Evolutionary conservation across 495 filamentous ascomycete genomes (phyloP).

Genomic region (Penicillium riverlandense): DNA sequence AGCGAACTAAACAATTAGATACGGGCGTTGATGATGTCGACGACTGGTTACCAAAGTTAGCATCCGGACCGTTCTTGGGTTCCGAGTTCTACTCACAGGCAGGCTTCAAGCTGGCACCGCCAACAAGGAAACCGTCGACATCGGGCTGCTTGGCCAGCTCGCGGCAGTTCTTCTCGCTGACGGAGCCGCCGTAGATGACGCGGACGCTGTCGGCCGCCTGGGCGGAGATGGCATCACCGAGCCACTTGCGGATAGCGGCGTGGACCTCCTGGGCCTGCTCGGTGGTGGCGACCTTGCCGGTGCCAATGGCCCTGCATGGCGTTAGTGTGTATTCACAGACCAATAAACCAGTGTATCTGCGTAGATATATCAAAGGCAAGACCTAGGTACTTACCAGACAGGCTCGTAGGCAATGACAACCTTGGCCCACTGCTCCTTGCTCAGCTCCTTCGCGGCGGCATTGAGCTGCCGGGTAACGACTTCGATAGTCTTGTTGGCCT

Average conservation of each 20-base stretch:
- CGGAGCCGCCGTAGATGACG: conserved; percentile 92
- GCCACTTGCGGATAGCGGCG: conserved; percentile 83
- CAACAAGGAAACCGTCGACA: conserved; percentile 97
- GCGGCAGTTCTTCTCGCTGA: conserved; percentile 96
- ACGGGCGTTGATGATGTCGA: conserved; percentile 61
- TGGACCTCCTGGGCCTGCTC: conserved; percentile 95
- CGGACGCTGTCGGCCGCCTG: conserved; percentile 70
- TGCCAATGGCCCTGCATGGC: conserved; percentile 71
- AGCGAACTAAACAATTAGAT: conserved; percentile 26
- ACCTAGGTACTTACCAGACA: conserved; percentile 59
- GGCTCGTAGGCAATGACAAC: conserved; percentile 98
- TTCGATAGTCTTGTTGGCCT: conserved; percentile 79
- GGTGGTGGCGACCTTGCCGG: conserved; percentile 91
- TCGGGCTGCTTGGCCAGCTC: conserved; percentile 86
- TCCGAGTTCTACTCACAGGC: conserved; percentile 61
- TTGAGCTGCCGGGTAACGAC: conserved; percentile 76
- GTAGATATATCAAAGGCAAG: not conserved
- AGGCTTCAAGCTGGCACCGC: conserved; percentile 96
- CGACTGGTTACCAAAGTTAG: conserved; percentile 34
- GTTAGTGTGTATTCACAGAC: conserved; percentile 2
- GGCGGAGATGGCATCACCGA: conserved; percentile 63
- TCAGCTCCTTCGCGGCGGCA: conserved; percentile 55
- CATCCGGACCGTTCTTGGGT: not conserved
- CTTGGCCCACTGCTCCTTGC: conserved; percentile 76
- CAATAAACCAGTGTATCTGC: not conserved